These are phyloP conservation scores for Phalaenopsis hybrid DNA, from an alignment of 116 monocot species.

Conservation along the genomic window DNA sequence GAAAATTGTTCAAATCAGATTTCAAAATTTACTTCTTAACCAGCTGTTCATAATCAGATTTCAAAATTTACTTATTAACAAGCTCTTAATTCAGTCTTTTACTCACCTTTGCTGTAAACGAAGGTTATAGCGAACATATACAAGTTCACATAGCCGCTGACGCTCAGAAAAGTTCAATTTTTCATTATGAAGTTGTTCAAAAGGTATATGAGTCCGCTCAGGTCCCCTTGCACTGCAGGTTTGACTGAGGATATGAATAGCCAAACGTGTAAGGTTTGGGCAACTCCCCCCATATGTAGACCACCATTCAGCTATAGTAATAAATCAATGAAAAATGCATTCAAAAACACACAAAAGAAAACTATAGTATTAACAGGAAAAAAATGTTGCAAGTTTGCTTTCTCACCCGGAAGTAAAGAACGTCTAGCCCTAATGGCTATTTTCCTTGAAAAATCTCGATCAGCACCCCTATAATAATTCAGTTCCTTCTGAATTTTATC, in stretches of 20 bases:
- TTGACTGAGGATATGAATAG: slow-evolving; percentile 86
- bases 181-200: slow-evolving; percentile 74
- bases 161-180: slow-evolving; percentile 68
- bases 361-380: neutral
- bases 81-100: neutral
- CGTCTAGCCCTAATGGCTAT: slow-evolving; percentile 85
- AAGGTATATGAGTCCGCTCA: slow-evolving; percentile 48
- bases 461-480: slow-evolving; percentile 56
- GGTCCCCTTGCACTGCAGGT: slow-evolving; percentile 80
- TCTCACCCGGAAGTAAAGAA: slow-evolving; percentile 83
- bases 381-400: neutral
- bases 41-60: too few relatives aligned
- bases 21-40: neutral
- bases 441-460: slow-evolving; percentile 82
- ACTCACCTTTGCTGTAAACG: slow-evolving; percentile 76
- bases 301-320: slow-evolving; percentile 89
- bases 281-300: slow-evolving; percentile 89
- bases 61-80: neutral
- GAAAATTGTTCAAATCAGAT: neutral
- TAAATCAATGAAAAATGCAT: slow-evolving; percentile 3
- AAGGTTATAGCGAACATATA: slow-evolving; percentile 82
- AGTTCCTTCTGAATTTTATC: slow-evolving; percentile 93
- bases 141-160: slow-evolving; percentile 68
- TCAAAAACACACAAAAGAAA: neutral
- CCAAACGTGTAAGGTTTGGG: slow-evolving; percentile 77